Evolutionary conservation across 108 stramenopile species (phyloP), one percentile per base, ranked within the genome.

Genomic region (Skeletonema grethae): DNA sequence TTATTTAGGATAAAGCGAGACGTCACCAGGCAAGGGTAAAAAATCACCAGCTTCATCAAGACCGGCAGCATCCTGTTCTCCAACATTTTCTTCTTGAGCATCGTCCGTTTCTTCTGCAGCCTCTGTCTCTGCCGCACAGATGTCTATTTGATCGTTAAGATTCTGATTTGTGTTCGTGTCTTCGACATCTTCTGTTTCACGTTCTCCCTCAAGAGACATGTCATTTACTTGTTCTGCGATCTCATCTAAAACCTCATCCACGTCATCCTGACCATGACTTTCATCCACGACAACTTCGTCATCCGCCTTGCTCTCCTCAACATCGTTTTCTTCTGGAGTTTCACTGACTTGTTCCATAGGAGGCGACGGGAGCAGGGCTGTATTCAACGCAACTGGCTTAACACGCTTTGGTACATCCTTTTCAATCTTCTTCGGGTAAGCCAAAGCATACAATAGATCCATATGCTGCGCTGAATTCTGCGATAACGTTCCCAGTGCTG

Each of bases 391-490:
- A 8, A 53, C 50, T 53, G 15, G 50, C 22, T 53, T 53, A 22
- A 22, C 7, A 8, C 50, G 50, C 32, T 61, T 61, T 61, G 67
- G 24, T 13, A 59, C 20, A n/a, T 77, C 83, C 59, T 86, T 76
- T 15, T 56, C 57, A 4, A 76, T 76, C 12, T 84, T 79, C 56
- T 86, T 84, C 15, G 93, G 93, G 57, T 92, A 92, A 7, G 93
- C 93, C 57, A 94, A 76, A 8, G 93, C 90, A 60, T 89, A 92
- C 66, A 94, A 66, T 38, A 94, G 65, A 73, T 94, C 90, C 62
- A 94, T 75, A 61, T 94, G 90, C 77, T 94, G 87, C 15, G 78
- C 32, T 9, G 90, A 92, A 29, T 85, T 87, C 57, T 94, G 93
- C 5, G 86, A 83, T 11, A 94, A 67, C 20, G 87, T 86, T 13